phyloP scores from a whole-genome alignment of 139 green algal species.

The Auxenochlorella pyrenoidosa region DNA sequence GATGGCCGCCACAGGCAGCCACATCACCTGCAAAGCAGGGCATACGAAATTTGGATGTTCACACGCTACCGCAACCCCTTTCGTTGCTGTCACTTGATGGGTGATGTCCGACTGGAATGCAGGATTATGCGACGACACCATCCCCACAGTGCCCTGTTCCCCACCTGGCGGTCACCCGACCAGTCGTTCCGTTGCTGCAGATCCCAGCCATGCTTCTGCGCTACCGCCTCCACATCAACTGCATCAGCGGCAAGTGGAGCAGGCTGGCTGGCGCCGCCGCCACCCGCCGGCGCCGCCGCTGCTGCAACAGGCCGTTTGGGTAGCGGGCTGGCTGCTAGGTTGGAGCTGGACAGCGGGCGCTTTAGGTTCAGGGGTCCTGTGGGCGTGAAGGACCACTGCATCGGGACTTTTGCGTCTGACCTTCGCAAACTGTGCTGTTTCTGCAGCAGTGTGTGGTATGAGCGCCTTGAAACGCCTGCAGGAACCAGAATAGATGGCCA shows the following conservation, averaged over 20 bases:
- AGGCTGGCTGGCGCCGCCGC: background rate
- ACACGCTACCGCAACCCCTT: too few relatives aligned
- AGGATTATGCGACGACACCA: too few relatives aligned
- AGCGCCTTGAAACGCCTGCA: too few relatives aligned
- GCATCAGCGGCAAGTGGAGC: background rate
- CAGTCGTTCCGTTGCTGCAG: constrained; percentile 21
- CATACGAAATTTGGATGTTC: too few relatives aligned
- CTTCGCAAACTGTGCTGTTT: background rate
- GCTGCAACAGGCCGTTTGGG: background rate
- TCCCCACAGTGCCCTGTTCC: too few relatives aligned
- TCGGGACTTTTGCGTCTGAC: background rate
- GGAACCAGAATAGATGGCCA: too few relatives aligned
- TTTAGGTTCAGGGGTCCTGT: background rate
- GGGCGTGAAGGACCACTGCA: background rate
- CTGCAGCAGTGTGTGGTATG: too few relatives aligned
- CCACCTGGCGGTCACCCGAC: background rate
- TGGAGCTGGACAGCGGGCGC: background rate
- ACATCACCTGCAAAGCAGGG: constrained; percentile 22
- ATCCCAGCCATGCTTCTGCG: constrained; percentile 33
- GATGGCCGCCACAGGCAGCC: constrained; percentile 50
- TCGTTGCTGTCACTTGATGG: too few relatives aligned
- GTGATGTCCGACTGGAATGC: too few relatives aligned
- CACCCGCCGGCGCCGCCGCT: background rate
- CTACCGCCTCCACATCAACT: background rate
- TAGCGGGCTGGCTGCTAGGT: background rate